Conservation (phyloP, 2,329 filamentous ascomycete species). For the Diaporthe humulicola region DNA sequence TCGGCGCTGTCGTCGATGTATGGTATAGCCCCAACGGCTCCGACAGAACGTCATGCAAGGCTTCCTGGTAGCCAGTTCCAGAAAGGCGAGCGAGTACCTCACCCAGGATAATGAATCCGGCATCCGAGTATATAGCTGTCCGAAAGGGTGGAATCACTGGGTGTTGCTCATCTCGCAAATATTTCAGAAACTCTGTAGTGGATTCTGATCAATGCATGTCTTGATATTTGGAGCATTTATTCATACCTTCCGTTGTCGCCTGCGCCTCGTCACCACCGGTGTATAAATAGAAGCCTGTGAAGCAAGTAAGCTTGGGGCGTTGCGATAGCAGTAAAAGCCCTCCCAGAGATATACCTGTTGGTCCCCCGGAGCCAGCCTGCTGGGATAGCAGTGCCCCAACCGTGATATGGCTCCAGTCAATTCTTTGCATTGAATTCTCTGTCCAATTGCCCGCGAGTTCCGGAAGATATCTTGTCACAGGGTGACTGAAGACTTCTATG, state of each 20-base stretch:
- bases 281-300: neutral
- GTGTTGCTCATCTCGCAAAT: neutral
- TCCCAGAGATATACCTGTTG: neutral
- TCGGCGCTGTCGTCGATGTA: neutral
- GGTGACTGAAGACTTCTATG: neutral
- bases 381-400: neutral
- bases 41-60: neutral
- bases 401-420: neutral
- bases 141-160: conserved; percentile 1
- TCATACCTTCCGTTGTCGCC: neutral
- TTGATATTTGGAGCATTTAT: neutral
- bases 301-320: neutral
- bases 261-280: neutral
- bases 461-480: conserved; percentile 1
- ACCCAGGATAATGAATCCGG: neutral
- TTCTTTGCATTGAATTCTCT: neutral
- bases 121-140: neutral
- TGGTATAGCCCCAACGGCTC: neutral
- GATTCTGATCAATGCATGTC: neutral
- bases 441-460: neutral
- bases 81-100: neutral
- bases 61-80: neutral
- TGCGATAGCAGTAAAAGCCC: neutral
- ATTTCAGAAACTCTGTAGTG: neutral
- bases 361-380: neutral